Conservation (phyloP, 2,329 filamentous ascomycete species). For the Claviceps capensis region DNA sequence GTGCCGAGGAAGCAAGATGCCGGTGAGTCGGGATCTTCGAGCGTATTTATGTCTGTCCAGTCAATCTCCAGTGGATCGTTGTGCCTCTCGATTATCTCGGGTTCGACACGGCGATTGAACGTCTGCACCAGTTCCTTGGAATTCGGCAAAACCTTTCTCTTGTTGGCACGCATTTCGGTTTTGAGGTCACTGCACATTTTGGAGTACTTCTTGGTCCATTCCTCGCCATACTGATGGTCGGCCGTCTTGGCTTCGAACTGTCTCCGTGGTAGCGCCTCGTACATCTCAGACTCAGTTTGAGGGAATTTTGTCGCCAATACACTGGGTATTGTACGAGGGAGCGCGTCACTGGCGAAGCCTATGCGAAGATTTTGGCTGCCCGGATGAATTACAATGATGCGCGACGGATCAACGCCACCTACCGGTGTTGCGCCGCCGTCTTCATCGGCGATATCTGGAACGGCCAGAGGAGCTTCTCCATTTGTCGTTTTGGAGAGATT, state of each 20-base stretch:
- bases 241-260: conserved; percentile 47
- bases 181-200: conserved; percentile 81
- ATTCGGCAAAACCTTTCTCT: conserved; percentile 90
- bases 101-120: conserved; percentile 73
- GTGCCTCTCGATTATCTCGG: conserved; percentile 82
- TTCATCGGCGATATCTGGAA: conserved; percentile 45
- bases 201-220: conserved; percentile 61
- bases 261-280: conserved; percentile 61
- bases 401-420: conserved; percentile 61
- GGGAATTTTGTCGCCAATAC: conserved; percentile 68
- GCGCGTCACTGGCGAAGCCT: conserved; percentile 85
- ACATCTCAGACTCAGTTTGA: conserved; percentile 70
- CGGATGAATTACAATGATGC: conserved; percentile 87
- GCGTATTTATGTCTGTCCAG: conserved; percentile 70
- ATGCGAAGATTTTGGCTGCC: conserved; percentile 93
- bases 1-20: conserved; percentile 64
- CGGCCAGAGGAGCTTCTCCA: conserved; percentile 47
- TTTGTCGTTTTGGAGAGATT: conserved; percentile 63
- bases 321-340: conserved; percentile 92
- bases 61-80: conserved; percentile 90
- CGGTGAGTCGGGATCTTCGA: conserved; percentile 49
- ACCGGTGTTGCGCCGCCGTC: conserved; percentile 40
- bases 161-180: conserved; percentile 80
- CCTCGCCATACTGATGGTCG: conserved; percentile 80
- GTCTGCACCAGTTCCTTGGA: conserved; percentile 92